Conservation (phyloP, 2,329 filamentous ascomycete species). For the Fusarium hainanense region DNA sequence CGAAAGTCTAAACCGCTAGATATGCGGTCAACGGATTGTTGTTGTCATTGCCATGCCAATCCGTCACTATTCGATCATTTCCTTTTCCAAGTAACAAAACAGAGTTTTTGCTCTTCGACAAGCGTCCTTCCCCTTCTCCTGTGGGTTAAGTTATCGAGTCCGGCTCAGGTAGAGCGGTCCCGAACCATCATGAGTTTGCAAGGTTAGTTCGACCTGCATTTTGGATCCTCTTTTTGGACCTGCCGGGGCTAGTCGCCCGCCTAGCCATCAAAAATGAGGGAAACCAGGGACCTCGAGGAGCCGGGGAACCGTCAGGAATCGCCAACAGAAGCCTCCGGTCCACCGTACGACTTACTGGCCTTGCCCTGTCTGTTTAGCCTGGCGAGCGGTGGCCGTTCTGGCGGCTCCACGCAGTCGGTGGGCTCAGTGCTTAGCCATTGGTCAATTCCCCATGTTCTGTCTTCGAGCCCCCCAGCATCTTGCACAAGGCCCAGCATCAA, state of each 20-base stretch:
- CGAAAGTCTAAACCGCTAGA: constrained; percentile 9
- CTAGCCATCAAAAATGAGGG: constrained; percentile 32
- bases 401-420: constrained; percentile 35
- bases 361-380: constrained; percentile 40
- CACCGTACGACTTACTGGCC: constrained; percentile 32
- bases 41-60: constrained; percentile 12
- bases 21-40: constrained; percentile 15
- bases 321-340: constrained; percentile 36
- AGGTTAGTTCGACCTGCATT: constrained; percentile 30
- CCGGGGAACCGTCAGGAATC: constrained; percentile 25
- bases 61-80: neutral
- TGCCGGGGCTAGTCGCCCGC: constrained; percentile 44
- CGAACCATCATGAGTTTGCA: constrained; percentile 30
- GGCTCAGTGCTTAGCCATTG: constrained; percentile 39
- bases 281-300: constrained; percentile 28
- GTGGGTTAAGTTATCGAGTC: constrained; percentile 18
- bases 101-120: constrained; percentile 19
- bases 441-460: constrained; percentile 29
- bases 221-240: constrained; percentile 32
- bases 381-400: constrained; percentile 38
- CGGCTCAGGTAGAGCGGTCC: constrained; percentile 26
- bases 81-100: constrained; percentile 4
- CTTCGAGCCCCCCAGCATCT: constrained; percentile 23
- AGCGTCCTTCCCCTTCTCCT: constrained; percentile 24
- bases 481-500: neutral